Evolutionary conservation across 768 basidiomycete species (phyloP).

Genomic region (Imleria badia): DNA sequence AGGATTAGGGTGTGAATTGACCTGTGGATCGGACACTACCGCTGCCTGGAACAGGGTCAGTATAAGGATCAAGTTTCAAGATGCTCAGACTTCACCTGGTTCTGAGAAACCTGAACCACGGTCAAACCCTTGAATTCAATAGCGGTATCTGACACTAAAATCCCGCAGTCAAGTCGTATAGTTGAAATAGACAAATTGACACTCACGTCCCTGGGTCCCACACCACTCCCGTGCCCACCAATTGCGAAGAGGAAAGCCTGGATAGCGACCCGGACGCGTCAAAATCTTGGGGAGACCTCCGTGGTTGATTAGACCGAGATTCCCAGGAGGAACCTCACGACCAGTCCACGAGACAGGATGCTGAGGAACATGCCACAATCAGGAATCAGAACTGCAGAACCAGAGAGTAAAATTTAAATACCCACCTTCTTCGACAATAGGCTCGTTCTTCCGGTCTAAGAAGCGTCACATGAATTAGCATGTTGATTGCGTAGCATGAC

Average conservation of each 20-base stretch:
- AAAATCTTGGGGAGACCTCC: conserved; percentile 80
- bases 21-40: conserved; percentile 72
- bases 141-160: conserved; percentile 74
- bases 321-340: conserved; percentile 68
- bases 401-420: conserved; percentile 9
- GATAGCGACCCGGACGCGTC: conserved; percentile 75
- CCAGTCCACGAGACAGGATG: conserved; percentile 68
- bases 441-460: conserved; percentile 53
- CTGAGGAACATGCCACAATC: conserved; percentile 26
- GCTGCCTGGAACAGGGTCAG: conserved; percentile 42
- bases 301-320: conserved; percentile 74
- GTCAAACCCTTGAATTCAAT: conserved; percentile 79
- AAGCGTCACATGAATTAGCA: conserved; percentile 3
- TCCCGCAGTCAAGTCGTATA: not conserved
- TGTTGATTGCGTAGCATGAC: not conserved
- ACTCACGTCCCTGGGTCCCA: conserved; percentile 67
- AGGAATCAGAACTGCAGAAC: not conserved
- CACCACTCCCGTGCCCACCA: conserved; percentile 83
- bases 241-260: conserved; percentile 70
- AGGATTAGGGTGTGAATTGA: conserved; percentile 10
- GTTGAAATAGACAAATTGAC: not conserved
- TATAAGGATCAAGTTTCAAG: not conserved
- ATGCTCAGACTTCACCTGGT: conserved; percentile 44
- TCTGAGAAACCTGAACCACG: conserved; percentile 86
- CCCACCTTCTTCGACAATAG: conserved; percentile 63